These are phyloP conservation scores for Colletotrichum siamense DNA, from an alignment of 2,329 filamentous ascomycete species.

Conservation along the genomic window DNA sequence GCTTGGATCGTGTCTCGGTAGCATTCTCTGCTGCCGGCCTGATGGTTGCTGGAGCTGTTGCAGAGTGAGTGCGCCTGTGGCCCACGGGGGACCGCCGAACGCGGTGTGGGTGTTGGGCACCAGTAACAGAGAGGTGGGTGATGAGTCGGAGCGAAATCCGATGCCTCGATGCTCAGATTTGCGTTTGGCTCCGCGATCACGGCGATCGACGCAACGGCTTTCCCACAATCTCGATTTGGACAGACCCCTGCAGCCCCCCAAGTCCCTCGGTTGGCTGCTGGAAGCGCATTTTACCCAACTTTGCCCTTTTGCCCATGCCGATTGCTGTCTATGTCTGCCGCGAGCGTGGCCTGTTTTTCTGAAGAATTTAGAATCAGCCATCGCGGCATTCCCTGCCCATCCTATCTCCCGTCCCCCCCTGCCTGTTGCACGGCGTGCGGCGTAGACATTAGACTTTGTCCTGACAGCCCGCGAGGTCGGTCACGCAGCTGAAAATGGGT, in stretches of 20 bases:
- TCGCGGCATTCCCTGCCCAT: not conserved
- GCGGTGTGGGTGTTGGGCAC: not conserved
- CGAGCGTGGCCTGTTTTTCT: not conserved
- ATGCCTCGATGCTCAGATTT: constrained; percentile 16
- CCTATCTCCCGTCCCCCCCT: not conserved
- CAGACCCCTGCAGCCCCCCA: not conserved
- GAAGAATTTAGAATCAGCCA: not conserved
- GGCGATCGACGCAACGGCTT: constrained; percentile 16
- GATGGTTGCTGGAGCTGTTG: not conserved
- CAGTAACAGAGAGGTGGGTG: not conserved
- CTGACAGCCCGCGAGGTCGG: not conserved
- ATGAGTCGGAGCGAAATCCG: constrained; percentile 16
- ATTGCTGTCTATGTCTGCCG: not conserved
- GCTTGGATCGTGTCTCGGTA: not conserved
- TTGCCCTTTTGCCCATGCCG: not conserved
- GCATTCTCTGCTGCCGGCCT: not conserved
- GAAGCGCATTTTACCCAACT: not conserved
- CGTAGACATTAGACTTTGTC: not conserved
- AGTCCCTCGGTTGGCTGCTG: not conserved
- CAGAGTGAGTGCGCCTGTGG: not conserved
- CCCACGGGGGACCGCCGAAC: not conserved
- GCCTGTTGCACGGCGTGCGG: not conserved
- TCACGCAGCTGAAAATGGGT: not conserved
- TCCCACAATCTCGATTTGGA: constrained; percentile 3
- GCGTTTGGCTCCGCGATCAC: constrained; percentile 13